phyloP scores from a whole-genome alignment of 1,139 yeast genomes.

The Suhomyces yuchorum region DNA sequence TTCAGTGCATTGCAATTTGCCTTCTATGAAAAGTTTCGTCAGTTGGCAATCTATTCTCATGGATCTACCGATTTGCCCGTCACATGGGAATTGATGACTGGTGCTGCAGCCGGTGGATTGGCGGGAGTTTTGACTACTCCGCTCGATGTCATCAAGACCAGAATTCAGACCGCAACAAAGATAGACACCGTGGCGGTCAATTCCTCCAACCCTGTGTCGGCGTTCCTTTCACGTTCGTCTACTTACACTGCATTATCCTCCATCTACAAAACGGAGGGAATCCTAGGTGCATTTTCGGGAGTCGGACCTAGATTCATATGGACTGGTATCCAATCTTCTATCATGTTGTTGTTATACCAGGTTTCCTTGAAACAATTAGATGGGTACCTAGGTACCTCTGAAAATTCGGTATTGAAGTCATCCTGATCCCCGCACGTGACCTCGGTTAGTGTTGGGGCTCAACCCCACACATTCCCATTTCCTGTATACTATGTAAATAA shows the following conservation, averaged over 20 bases:
- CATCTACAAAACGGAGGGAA: slow-evolving; percentile 75
- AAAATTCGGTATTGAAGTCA: neutral
- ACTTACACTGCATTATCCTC: slow-evolving; percentile 63
- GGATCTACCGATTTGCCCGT: slow-evolving; percentile 54
- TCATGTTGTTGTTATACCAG: slow-evolving; percentile 89
- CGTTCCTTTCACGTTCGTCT: slow-evolving; percentile 47
- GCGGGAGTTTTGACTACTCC: slow-evolving; percentile 88
- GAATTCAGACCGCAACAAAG: slow-evolving; percentile 70
- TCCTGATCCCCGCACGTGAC: neutral
- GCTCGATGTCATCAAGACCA: slow-evolving; percentile 88
- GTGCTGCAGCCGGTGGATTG: slow-evolving; percentile 95
- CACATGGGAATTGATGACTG: slow-evolving; percentile 70
- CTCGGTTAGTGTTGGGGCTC: neutral
- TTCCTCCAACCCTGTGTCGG: slow-evolving; percentile 3
- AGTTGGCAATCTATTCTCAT: slow-evolving; percentile 53
- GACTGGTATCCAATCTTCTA: slow-evolving; percentile 95
- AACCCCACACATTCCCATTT: slow-evolving; percentile 1
- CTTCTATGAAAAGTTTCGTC: slow-evolving; percentile 84
- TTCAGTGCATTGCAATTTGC: slow-evolving; percentile 96
- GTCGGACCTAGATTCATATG: slow-evolving; percentile 96
- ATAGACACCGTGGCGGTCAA: neutral
- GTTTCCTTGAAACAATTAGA: slow-evolving; percentile 48
- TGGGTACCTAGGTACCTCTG: slow-evolving; percentile 6
- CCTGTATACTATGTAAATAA: slow-evolving; percentile 6
- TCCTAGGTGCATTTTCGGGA: slow-evolving; percentile 82